phyloP scores from a whole-genome alignment of 2,329 filamentous ascomycete species.

The Paecilomyces formosus region DNA sequence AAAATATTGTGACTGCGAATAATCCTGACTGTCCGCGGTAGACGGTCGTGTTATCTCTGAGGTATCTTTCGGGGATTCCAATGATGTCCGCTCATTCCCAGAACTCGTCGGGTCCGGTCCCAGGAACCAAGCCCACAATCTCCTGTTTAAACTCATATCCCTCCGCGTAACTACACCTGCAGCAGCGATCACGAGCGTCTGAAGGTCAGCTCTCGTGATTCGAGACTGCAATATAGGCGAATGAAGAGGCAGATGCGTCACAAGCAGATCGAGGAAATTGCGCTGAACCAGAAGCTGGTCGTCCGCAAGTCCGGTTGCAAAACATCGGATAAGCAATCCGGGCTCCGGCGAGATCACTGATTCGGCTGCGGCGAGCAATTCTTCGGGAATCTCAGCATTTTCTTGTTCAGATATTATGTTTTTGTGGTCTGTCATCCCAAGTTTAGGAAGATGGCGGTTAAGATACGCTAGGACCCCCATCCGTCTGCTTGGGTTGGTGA shows the following conservation, averaged over 20 bases:
- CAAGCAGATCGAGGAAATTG: slow-evolving; percentile 86
- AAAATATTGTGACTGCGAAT: slow-evolving; percentile 71
- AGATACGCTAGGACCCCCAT: slow-evolving; percentile 85
- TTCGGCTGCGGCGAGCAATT: slow-evolving; percentile 32
- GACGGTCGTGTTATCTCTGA: slow-evolving; percentile 19
- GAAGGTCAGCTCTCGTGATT: slow-evolving; percentile 67
- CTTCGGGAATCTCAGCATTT: slow-evolving; percentile 14
- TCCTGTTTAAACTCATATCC: slow-evolving; percentile 93
- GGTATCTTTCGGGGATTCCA: slow-evolving; percentile 19
- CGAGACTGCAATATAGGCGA: slow-evolving; percentile 70
- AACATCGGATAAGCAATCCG: slow-evolving; percentile 80
- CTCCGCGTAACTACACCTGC: slow-evolving; percentile 79
- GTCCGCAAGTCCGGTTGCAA: slow-evolving; percentile 81
- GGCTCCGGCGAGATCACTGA: slow-evolving; percentile 67
- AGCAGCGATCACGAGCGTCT: slow-evolving; percentile 73
- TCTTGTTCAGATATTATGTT: slow-evolving; percentile 21
- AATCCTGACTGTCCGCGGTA: slow-evolving; percentile 32
- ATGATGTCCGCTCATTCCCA: slow-evolving; percentile 25
- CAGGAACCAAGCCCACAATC: slow-evolving; percentile 93
- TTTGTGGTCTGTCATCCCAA: slow-evolving; percentile 41
- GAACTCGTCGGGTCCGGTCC: slow-evolving; percentile 58
- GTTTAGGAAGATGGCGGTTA: slow-evolving; percentile 65
- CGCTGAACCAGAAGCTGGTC: slow-evolving; percentile 86
- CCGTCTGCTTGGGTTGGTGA: slow-evolving; percentile 78
- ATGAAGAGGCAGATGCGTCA: slow-evolving; percentile 80